Base-by-base conservation (phyloP, 1,284 basidiomycete genomes). In the Moniliophthora roreri region DNA sequence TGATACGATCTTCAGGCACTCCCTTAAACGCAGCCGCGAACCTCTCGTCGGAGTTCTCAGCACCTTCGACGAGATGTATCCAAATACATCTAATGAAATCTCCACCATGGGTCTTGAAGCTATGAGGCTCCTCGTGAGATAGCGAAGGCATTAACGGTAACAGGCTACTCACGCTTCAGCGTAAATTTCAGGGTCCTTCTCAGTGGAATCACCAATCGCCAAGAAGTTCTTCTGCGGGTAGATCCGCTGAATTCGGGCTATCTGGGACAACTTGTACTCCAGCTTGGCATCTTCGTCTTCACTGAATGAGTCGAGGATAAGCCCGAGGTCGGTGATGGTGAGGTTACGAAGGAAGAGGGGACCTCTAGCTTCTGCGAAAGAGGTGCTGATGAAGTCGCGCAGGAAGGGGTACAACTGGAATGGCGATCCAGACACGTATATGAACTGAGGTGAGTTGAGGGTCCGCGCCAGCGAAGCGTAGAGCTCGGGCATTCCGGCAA, bases 331-430 rank as follows among this genome's bases (percentile, higher is more conserved):
- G 10, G 63, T 58, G 5, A 73, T 52, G 7, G 72, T 74, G 24
- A 76, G 57, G 57, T 73, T 74, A 26, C 68, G 66, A 21, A 69
- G 60, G 47, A 72, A 60, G 42, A 75, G 67, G 2, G 74, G 73
- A 0, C 74, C 74, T 34, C 60, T 66, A 6, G 72, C 62, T 15
- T 58, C 61, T 15, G 69, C 54, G 55, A 68, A 75, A 0, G 67
- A 58, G 1, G 66, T 63, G 38, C 66, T 60, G 58, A 76, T 65
- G 54, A 76, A 76, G 18, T 62, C 57, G 36, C 66, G 66, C 5
- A 75, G 65, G 66, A 76, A 74, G 11, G 73, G 73, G 56, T 72
- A 73, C 6, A 76, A 63, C 57, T 75, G 73, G 64, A 71, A 72
- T 1, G 73, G 73, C 3, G 73, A 75, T 2, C 71, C 74, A 16